Evolutionary conservation across 2,329 filamentous ascomycete genomes (phyloP).

Genomic region (Coccinonectria pachysandricola): DNA sequence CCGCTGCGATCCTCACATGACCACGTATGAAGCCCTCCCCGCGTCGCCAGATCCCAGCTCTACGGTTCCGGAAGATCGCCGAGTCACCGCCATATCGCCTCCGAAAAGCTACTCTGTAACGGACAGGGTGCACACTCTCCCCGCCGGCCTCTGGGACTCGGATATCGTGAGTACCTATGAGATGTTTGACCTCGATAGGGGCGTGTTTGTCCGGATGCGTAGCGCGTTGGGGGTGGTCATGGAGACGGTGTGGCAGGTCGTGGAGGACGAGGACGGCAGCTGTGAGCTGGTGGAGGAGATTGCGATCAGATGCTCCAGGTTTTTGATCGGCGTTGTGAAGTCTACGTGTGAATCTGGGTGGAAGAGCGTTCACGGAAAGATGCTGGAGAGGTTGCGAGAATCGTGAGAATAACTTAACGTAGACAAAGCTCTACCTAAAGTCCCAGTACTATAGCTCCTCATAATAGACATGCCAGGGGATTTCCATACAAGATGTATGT

Average conservation of each 20-base stretch:
- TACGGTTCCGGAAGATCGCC: constrained; percentile 20
- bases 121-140: constrained; percentile 40
- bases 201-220: constrained; percentile 40
- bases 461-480: no score
- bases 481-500: no score
- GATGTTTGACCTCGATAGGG: constrained; percentile 38
- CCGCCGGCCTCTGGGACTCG: constrained; percentile 45
- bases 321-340: constrained; percentile 40
- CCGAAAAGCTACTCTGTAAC: constrained; percentile 37
- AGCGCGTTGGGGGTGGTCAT: constrained; percentile 41
- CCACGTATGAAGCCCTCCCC: constrained; percentile 29
- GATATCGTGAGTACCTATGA: constrained; percentile 44
- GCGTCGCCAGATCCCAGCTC: constrained; percentile 17
- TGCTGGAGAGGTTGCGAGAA: constrained; percentile 29
- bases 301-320: constrained; percentile 37
- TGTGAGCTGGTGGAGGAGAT: constrained; percentile 39
- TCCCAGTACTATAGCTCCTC: no score
- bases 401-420: not conserved
- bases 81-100: constrained; percentile 14
- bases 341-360: constrained; percentile 41
- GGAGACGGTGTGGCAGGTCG: constrained; percentile 41
- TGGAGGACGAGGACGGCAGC: constrained; percentile 20
- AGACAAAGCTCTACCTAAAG: no score
- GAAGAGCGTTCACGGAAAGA: constrained; percentile 39
- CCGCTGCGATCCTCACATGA: constrained; percentile 40